phyloP scores from a whole-genome alignment of 306 rosid genomes.

The Lathyrus aphaca region DNA sequence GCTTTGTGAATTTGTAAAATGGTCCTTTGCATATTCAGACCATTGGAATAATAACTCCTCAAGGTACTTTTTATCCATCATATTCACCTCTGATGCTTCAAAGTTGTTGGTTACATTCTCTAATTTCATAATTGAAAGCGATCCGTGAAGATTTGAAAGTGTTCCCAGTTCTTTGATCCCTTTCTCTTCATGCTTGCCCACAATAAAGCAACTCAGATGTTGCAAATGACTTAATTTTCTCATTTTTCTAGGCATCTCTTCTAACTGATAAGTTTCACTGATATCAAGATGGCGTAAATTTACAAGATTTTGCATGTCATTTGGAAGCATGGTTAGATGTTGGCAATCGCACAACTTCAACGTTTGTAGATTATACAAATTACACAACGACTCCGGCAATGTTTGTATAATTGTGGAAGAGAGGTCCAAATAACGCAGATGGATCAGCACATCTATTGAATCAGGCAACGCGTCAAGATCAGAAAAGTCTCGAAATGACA shows the following conservation, averaged over 20 bases:
- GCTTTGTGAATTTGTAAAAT: background rate
- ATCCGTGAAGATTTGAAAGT: background rate
- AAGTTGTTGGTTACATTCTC: too few species aligned
- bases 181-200: background rate
- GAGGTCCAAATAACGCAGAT: background rate
- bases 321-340: background rate
- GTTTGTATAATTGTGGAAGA: fast-evolving
- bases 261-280: fast-evolving
- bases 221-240: background rate
- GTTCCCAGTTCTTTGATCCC: background rate
- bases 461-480: background rate
- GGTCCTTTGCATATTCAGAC: background rate
- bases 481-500: fast-evolving
- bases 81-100: too few species aligned
- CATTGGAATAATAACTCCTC: background rate
- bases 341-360: fast-evolving
- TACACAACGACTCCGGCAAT: background rate
- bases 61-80: too few species aligned
- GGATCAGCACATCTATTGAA: background rate
- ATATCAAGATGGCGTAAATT: background rate
- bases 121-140: too few species aligned
- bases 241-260: background rate
- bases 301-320: slow-evolving; percentile 10
- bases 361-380: background rate
- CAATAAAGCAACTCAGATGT: background rate